Evolutionary conservation across 371 early-diverging fungal species (phyloP), one percentile per base, ranked within the genome.

Genomic region (Syncephalis plumigaleata): DNA sequence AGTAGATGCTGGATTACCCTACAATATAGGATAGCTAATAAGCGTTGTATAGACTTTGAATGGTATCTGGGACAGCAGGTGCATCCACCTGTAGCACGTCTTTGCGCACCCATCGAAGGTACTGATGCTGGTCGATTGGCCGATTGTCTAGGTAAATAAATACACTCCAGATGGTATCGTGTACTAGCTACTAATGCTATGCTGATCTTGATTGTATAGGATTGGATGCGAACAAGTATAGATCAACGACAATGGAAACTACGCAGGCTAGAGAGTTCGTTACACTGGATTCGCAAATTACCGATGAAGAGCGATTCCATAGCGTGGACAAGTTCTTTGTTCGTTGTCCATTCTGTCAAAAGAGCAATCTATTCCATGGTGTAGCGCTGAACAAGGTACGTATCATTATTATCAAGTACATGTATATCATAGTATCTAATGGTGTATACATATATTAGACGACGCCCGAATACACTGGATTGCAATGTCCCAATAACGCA

Each of bases 11-110:
- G n/a, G n/a, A n/a, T n/a, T n/a, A n/a, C n/a, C n/a, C n/a, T n/a
- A n/a, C n/a, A 75, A 23, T 15, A 1, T 9, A 24, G 37, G 47
- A 17, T 48, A 42, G 2, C 50, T 78, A 58, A 94, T n/a, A n/a
- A n/a, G n/a, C n/a, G n/a, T n/a, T n/a, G n/a, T n/a, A n/a, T n/a
- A n/a, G n/a, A 99, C 60, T 72, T 68, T 54, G 90, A 95, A 31
- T 99, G 96, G 84, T 99, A 99, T 57, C 64, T 99, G 31, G 69
- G 76, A 48, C 87, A 87, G 48, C 99, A 99, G 63, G 77, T 99
- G 0, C 80, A 94, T 46, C 98, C 99, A 7, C 94, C 98, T 2
- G 60, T 98, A n/a, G 69, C 77, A 0, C 81, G 97, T 57, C 64
- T 98, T 31, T 83, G 89, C 25, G 82, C 76, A 27, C 87, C 84